Evolutionary conservation across 805 yeast genomes (phyloP), one percentile per base, ranked within the genome.

Genomic region (Suhomyces canberraensis): DNA sequence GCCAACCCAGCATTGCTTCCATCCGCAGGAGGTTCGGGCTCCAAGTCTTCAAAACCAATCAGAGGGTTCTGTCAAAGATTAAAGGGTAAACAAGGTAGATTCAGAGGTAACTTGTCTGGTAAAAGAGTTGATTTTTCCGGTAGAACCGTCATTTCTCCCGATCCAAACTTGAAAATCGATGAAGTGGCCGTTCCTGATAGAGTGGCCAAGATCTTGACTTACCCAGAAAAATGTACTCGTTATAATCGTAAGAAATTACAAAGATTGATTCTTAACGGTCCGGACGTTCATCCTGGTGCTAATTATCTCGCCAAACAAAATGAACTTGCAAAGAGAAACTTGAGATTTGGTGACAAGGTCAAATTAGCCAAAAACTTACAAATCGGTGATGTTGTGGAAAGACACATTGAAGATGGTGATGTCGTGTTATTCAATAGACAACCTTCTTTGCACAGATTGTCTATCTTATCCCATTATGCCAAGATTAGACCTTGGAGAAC

Each of bases 51-150:
- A 19, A 79, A 80, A 51, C 93, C 93, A 7, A 93, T 93, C 42
- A 73, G 98, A 54, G 99, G 97, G 4, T 80, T 93, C 46, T 93
- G 98, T 61, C 99, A 93, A 69, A 79, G 99, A 56, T 73, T 93
- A 46, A 93, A 93, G 66, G 99, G 99, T 61, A 93, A 93, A 51
- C 98, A 93, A 66, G 99, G 99, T 54, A 83, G 99, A 58, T 95
- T 93, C 69, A 78, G 99, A 72, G 99, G 99, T 48, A 93, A 93
- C 56, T 68, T 93, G 50, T 89, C 97, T 1, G 99, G 99, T 63
- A 93, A 93, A 64, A 85, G 99, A 71, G 99, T 93, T 17, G 99
- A 93, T 63, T 93, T 93, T 58, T 89, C 97, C 0, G 98, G 95
- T 34, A 79, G 99, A 69, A 93, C 98, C 0, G 99, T 93, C 50